Base-by-base conservation (phyloP, 352 stramenopile genomes). In the Globisporangium carolinianum region DNA sequence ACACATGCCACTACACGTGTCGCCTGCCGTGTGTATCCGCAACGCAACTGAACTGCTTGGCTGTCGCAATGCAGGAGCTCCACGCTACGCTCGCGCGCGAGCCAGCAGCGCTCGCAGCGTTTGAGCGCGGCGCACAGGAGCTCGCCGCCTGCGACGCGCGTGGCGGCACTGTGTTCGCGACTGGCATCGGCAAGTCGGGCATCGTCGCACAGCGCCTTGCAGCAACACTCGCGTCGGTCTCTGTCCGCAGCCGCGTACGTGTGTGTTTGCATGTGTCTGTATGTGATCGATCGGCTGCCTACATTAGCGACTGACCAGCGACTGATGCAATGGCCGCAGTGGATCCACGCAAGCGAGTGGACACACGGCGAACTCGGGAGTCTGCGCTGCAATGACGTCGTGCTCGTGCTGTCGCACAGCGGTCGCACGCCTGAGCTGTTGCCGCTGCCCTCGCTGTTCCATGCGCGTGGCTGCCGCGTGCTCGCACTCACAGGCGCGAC, bases 161-260 rank as follows among this genome's bases (percentile, higher is more conserved):
- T 24, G 59, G 72, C 43, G 60, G 68, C 14, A 65, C 71, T 12
- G 63, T 94, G 18, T 91, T 79, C 58, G 68, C 86, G 32, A 91
- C 79, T 6, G 84, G 84, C 15, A 87, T 94, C 15, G 84, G 84
- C 62, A 94, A 94, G 62, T 94, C 84, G 3, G 81, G 76, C 17
- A 80, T 88, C 17, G 81, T 94, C 2, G 84, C 81, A 24, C 75
- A 69, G 15, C 71, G 84, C 18, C 67, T 94, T 17, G 84, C 82
- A 8, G 87, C 82, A 4, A 87, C 81, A 12, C 55, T 94, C 4
- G 70, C 79, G 5, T 91, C 84, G 14, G 72, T 94, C 45, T 89
- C 84, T 4, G 63, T 91, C 43, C 79, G 69, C 41, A 89, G 79
- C 48, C 82, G 86, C 60, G 81, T 91, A 37, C 12, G 53, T 62